A percentile compares a stretch with the other conserved stretches of the same genome.
phyloP scores from a whole-genome alignment of 2,329 filamentous ascomycete genomes.

The Aureobasidium sp. region DNA sequence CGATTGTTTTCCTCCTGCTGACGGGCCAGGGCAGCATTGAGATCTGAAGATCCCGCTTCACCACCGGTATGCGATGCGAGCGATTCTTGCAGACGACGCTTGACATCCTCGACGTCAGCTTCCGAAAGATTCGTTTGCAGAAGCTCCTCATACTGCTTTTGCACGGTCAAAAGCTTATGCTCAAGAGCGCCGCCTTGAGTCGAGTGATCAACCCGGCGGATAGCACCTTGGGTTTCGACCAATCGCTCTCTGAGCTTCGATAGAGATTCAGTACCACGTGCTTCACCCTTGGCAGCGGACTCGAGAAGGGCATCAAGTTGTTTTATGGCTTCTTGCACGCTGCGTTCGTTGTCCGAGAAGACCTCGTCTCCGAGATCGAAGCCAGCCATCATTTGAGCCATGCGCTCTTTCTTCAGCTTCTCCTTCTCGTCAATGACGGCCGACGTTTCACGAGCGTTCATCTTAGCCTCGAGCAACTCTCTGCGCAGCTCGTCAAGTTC shows the following conservation, averaged over 20 bases:
- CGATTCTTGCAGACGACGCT: conserved; percentile 66
- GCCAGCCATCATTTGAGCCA: conserved; percentile 99
- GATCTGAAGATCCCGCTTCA: conserved; percentile 55
- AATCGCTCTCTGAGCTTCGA: conserved; percentile 68
- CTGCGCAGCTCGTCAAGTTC: conserved; percentile 95
- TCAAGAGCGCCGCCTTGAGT: conserved; percentile 66
- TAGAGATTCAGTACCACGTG: conserved; percentile 73
- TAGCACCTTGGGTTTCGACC: conserved; percentile 82
- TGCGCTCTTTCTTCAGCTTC: conserved; percentile 96
- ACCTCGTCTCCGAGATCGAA: conserved; percentile 90
- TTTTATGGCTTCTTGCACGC: conserved; percentile 74
- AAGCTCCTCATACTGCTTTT: conserved; percentile 77
- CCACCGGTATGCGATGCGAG: conserved; percentile 66
- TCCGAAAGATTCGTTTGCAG: conserved; percentile 71
- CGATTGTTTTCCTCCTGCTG: conserved; percentile 76
- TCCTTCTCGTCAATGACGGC: conserved; percentile 94
- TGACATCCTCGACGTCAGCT: conserved; percentile 75
- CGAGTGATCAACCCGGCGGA: conserved; percentile 84
- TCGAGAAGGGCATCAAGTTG: conserved; percentile 73
- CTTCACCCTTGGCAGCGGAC: conserved; percentile 56
- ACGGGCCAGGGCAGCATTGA: conserved; percentile 66
- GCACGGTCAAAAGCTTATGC: conserved; percentile 61
- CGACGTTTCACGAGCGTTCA: conserved; percentile 89
- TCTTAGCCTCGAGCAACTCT: conserved; percentile 88
- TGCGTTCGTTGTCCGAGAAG: conserved; percentile 86